phyloP scores from a whole-genome alignment of 1,284 basidiomycete genomes.

The Neonothopanus nambi region DNA sequence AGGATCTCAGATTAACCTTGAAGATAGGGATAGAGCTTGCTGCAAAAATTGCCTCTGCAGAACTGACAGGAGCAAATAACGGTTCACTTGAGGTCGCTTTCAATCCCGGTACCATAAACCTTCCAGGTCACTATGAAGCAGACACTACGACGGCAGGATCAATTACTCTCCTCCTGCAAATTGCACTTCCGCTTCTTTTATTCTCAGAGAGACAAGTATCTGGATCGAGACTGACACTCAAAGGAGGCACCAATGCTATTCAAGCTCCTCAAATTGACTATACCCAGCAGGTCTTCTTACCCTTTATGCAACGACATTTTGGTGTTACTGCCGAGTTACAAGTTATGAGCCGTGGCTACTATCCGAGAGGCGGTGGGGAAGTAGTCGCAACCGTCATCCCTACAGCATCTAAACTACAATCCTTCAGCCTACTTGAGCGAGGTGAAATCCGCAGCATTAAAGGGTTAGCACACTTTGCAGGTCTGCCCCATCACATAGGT shows the following conservation, averaged over 20 bases:
- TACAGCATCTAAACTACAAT: slow-evolving; percentile 39
- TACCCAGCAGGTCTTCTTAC: slow-evolving; percentile 59
- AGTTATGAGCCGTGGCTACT: slow-evolving; percentile 61
- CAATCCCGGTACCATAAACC: slow-evolving; percentile 43
- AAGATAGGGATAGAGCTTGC: slow-evolving; percentile 59
- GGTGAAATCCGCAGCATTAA: slow-evolving; percentile 50
- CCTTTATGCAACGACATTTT: slow-evolving; percentile 61
- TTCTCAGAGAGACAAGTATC: slow-evolving; percentile 39
- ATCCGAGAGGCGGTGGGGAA: slow-evolving; percentile 67
- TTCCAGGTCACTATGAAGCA: slow-evolving; percentile 49
- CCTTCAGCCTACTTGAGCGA: slow-evolving; percentile 50
- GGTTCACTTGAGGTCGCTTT: slow-evolving; percentile 56
- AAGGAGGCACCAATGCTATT: slow-evolving; percentile 70
- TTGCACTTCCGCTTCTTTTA: slow-evolving; percentile 66
- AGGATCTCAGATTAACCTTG: neutral
- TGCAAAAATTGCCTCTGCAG: slow-evolving; percentile 55
- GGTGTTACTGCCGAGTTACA: slow-evolving; percentile 45
- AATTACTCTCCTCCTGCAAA: slow-evolving; percentile 66
- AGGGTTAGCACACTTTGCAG: slow-evolving; percentile 64
- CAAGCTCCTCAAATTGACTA: slow-evolving; percentile 75
- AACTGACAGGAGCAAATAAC: slow-evolving; percentile 48
- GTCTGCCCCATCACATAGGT: slow-evolving; percentile 54
- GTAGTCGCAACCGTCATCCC: slow-evolving; percentile 47
- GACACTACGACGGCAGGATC: slow-evolving; percentile 72
- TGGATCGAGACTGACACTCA: slow-evolving; percentile 48